Conservation (phyloP, 139 green algal species). For the Pseudopediastrum boryanum region DNA sequence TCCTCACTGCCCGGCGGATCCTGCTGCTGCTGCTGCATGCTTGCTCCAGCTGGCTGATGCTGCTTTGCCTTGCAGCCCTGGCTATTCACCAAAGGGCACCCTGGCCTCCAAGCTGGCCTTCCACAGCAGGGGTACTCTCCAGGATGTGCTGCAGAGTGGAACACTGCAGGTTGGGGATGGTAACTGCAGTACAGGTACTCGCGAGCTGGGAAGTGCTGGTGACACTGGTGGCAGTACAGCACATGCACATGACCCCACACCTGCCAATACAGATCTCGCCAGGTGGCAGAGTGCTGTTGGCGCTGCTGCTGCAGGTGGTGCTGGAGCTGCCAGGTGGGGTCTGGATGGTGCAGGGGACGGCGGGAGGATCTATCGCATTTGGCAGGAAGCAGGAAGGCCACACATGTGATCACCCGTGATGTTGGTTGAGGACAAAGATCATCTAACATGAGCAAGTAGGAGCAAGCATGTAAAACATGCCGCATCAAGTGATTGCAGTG, state of each 20-base stretch:
- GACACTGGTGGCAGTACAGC: slow-evolving; percentile 33
- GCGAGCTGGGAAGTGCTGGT: slow-evolving; percentile 33
- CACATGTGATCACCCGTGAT: neutral
- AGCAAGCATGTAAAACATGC: neutral
- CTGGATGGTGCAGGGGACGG: slow-evolving; percentile 34
- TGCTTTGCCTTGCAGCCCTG: slow-evolving; percentile 8
- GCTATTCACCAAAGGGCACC: neutral
- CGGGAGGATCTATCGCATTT: neutral
- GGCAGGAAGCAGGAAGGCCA: neutral
- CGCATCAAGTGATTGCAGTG: neutral
- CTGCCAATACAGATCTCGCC: slow-evolving; percentile 28
- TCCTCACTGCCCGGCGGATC: too few species aligned
- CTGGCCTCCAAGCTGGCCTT: slow-evolving; percentile 6
- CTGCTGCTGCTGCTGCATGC: too few species aligned
- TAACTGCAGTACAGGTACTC: slow-evolving; percentile 20
- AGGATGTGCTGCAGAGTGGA: neutral
- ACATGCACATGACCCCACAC: slow-evolving; percentile 32
- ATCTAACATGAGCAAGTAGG: neutral
- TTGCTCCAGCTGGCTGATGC: slow-evolving; percentile 15
- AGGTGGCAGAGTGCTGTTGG: neutral
- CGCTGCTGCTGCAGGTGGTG: neutral
- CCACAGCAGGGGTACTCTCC: slow-evolving; percentile 24
- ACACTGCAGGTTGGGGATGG: slow-evolving; percentile 19
- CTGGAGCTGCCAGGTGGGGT: slow-evolving; percentile 26
- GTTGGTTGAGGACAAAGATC: neutral